Base-by-base conservation (phyloP, 1,284 basidiomycete species). In the Trichosporon sp. region DNA sequence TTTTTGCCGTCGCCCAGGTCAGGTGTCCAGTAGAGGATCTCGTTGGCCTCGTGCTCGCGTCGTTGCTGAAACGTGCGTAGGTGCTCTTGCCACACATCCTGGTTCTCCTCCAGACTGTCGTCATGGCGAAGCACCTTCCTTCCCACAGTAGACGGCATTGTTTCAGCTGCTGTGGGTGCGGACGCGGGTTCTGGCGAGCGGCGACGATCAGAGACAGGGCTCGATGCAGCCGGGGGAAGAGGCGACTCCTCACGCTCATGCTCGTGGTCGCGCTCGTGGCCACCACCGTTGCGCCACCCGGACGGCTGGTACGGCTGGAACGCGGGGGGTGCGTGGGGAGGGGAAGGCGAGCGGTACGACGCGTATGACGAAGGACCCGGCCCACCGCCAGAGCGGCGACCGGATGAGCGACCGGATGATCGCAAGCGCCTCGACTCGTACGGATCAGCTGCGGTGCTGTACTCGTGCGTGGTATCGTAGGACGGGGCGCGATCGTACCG, bases 61-160 rank as follows among this genome's bases (percentile, higher is more conserved):
- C 74, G 77, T 48, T 61, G 59, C 72, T 83, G 81, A 76, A 81
- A 83, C n/a, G 21, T 38, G 65, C 77, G 74, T 37, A 82, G 71
- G 8, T 71, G 70, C 7, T 77, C 74, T 61, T 81, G 78, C 81
- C 81, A 83, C 8, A 83, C 73, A 66, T 78, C 78, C 69, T 83
- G 80, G 46, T 77, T 78, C 21, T 78, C 78, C 1, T 70, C 66
- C 1, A 80, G 67, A 19, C 69, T 70, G 70, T 78, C 78, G 68
- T 78, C 75, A 11, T 75, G 76, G 14, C 78, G 69, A 26, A 77
- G 67, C 59, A 68, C 59, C 35, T 66, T 67, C 21, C 70, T 71
- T 64, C 73, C 54, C 11, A 65, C 65, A 14, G 66, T 66, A 21
- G 69, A 48, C n/a, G 66, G 63, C 5, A 63, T 14, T 48, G 67